These are phyloP conservation scores for Phytopythium chamaehyphon DNA, from an alignment of 352 stramenopile species.

Conservation along the genomic window DNA sequence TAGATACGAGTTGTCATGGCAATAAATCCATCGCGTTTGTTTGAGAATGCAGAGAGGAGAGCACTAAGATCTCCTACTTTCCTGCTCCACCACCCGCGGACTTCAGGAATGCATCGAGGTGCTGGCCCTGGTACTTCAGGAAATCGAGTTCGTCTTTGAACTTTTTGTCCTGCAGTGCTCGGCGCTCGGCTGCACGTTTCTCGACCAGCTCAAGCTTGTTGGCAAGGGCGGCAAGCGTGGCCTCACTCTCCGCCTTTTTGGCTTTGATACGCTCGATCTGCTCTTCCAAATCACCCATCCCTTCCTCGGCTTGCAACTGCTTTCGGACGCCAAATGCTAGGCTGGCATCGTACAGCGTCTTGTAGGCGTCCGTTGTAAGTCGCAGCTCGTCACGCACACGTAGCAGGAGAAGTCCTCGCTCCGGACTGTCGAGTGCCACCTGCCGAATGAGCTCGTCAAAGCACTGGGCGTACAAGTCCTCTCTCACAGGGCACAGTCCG, in stretches of 20 bases:
- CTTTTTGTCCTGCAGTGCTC: slow-evolving; percentile 90
- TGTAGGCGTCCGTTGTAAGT: slow-evolving; percentile 94
- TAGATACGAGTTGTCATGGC: background rate
- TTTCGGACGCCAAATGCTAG: slow-evolving; percentile 93
- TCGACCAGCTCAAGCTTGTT: slow-evolving; percentile 93
- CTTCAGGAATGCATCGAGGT: slow-evolving; percentile 94
- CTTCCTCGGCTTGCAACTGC: slow-evolving; percentile 91
- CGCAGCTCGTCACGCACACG: slow-evolving; percentile 92
- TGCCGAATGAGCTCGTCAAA: slow-evolving; percentile 94
- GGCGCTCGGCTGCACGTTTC: slow-evolving; percentile 85
- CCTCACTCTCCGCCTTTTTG: slow-evolving; percentile 72
- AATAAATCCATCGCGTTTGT: no score
- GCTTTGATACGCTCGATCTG: slow-evolving; percentile 41
- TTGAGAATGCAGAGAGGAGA: background rate
- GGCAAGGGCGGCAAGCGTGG: slow-evolving; percentile 84
- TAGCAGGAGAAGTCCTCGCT: slow-evolving; percentile 89
- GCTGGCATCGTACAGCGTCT: slow-evolving; percentile 92
- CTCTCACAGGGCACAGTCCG: slow-evolving; percentile 91
- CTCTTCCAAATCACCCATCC: slow-evolving; percentile 84
- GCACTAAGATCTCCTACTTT: slow-evolving; percentile 7
- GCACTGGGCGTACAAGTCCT: slow-evolving; percentile 91
- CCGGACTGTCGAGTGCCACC: slow-evolving; percentile 89
- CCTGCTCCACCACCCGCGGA: slow-evolving; percentile 46
- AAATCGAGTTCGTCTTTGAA: slow-evolving; percentile 94
- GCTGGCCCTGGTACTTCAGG: slow-evolving; percentile 94